A percentile compares a stretch with the other conserved stretches of the same genome.
These are phyloP conservation scores for Daldinia sp. DNA, from an alignment of 2,329 filamentous ascomycete species.

Conservation along the genomic window DNA sequence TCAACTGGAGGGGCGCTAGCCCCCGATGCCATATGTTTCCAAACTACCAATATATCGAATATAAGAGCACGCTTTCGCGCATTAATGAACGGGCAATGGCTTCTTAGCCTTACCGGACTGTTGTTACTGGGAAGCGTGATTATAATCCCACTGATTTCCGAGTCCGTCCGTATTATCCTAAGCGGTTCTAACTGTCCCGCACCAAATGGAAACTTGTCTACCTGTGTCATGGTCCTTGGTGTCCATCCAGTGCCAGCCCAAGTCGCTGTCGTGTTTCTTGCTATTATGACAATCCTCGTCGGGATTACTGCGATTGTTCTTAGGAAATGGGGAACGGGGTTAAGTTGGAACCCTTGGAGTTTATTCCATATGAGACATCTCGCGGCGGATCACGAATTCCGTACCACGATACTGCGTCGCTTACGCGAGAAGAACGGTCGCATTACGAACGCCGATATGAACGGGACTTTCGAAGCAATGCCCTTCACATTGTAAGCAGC, in stretches of 20 bases:
- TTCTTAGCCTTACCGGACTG: constrained; percentile 50
- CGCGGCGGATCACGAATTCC: constrained; percentile 44
- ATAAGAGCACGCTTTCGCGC: constrained; percentile 49
- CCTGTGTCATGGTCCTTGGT: constrained; percentile 49
- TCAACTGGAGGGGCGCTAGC: constrained; percentile 50
- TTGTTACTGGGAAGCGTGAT: constrained; percentile 49
- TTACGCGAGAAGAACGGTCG: constrained; percentile 21
- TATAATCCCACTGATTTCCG: constrained; percentile 52
- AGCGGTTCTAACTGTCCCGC: constrained; percentile 41
- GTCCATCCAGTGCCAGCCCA: constrained; percentile 46
- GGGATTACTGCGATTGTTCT: constrained; percentile 43
- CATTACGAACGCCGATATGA: constrained; percentile 34
- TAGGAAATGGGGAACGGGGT: constrained; percentile 49
- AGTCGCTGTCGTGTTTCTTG: constrained; percentile 47
- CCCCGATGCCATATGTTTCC: constrained; percentile 52
- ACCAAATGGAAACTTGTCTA: constrained; percentile 23
- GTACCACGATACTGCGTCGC: constrained; percentile 34
- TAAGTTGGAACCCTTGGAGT: constrained; percentile 53
- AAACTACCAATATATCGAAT: constrained; percentile 51
- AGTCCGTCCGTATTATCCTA: constrained; percentile 51
- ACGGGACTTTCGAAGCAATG: constrained; percentile 40
- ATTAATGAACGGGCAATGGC: constrained; percentile 47
- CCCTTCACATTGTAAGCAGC: constrained; percentile 36
- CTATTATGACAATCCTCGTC: constrained; percentile 45
- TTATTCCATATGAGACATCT: constrained; percentile 50